These are phyloP conservation scores for Galerina marginata DNA, from an alignment of 768 basidiomycete genomes.

Conservation along the genomic window DNA sequence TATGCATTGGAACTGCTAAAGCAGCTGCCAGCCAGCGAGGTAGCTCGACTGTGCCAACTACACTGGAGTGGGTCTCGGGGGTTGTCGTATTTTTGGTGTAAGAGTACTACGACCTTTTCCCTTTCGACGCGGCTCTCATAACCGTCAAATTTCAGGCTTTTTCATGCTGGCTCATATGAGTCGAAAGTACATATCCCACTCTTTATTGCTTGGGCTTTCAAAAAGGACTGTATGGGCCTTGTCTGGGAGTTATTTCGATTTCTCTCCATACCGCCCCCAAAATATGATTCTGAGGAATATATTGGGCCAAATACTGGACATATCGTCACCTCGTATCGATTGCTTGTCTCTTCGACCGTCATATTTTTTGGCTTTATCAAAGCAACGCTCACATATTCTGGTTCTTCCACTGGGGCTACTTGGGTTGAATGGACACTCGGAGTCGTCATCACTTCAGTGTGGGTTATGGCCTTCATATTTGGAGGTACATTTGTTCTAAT, in stretches of 20 bases:
- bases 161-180: not conserved
- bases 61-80: conserved; percentile 19
- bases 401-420: conserved; percentile 3
- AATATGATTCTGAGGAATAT: conserved; percentile 6
- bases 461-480: not conserved
- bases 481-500: not conserved
- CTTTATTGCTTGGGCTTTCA: conserved; percentile 7
- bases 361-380: conserved; percentile 13
- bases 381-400: conserved; percentile 9
- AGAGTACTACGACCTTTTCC: not conserved
- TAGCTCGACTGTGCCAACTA: conserved; percentile 5
- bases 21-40: conserved; percentile 8
- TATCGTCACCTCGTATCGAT: conserved; percentile 14
- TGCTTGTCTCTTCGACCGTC: conserved; percentile 9
- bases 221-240: conserved; percentile 12
- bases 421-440: conserved; percentile 17
- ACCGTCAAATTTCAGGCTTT: conserved; percentile 2
- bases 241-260: conserved; percentile 6
- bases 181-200: not conserved
- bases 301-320: not conserved
- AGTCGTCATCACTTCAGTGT: conserved; percentile 11
- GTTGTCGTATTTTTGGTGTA: conserved; percentile 15
- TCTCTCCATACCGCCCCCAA: not conserved
- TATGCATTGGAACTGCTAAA: conserved; percentile 12
- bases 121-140: not conserved